Base-by-base conservation (phyloP, 768 basidiomycete genomes). In the Cyathus striatus region DNA sequence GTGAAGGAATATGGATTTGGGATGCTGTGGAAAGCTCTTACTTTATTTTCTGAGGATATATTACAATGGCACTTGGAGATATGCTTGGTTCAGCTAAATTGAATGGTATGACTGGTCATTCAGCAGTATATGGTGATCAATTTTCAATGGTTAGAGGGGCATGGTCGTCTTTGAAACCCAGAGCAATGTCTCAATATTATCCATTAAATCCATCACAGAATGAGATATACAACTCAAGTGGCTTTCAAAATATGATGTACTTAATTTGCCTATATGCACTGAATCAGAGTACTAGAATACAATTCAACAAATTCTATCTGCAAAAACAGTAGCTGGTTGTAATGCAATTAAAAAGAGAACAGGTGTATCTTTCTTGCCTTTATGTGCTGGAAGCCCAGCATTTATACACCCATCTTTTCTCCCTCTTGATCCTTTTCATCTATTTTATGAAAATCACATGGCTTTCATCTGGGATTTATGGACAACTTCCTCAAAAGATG, bases 341-440 rank as follows among this genome's bases (percentile, higher is more conserved):
- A 46, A 43, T 13, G 38, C 18, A 13, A 63, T 63, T 22, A 55
- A 53, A 1, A 48, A 44, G 36, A 24, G 10, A 14, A 55, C 55
- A 24, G 61, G 62, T 4, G 47, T 66, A 38, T 47, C 50, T 13
- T 37, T 47, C 18, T 41, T 64, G 32, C 59, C 62, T 20, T 45
- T 64, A 9, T 54, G 57, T 46, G 57, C 55, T n/a, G 58, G 57
- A 17, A 59, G 55, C 35, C 39, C 40, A 9, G 59, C 61, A n/a
- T 66, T 64, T 44, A 6, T 50, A 3, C 60, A 64, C 38, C 64
- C 63, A 5, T 49, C 53, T 2, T 67, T 60, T 33, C 63, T 62
- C 38, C 60, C 61, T 14, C 20, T 63, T 1, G 60, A 67, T 48
- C 64, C 63, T 14, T 67, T 64, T 42, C 64, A 67, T 50, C 40